Percentiles rank a stretch among this genome's conserved stretches.
Evolutionary conservation across 257 asterid species (phyloP).

Genomic region (Penstemon newberryi): DNA sequence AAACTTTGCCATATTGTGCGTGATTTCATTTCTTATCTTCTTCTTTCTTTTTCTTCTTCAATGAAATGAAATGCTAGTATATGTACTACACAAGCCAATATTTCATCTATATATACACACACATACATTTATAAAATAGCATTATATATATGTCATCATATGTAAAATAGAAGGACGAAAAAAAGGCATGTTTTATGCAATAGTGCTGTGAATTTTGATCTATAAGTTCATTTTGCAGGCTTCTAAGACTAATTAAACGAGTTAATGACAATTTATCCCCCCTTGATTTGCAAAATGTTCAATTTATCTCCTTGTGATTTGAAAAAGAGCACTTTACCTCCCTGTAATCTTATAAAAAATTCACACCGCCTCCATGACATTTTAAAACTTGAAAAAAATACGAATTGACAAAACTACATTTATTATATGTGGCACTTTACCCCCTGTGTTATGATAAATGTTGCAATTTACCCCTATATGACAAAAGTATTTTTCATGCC

Average conservation of each 20-base stretch:
- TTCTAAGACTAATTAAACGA: neutral
- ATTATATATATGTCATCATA: neutral
- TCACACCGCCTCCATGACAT: too few species aligned
- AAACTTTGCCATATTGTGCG: constrained; percentile 36
- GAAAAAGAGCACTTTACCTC: too few species aligned
- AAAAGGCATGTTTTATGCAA: constrained; percentile 48
- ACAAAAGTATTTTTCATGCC: too few species aligned
- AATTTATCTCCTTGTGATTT: too few species aligned
- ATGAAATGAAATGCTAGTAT: constrained; percentile 5
- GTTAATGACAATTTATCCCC: too few species aligned
- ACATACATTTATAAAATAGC: neutral
- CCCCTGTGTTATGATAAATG: too few species aligned
- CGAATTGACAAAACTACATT: too few species aligned
- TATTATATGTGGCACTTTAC: too few species aligned
- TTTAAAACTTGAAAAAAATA: too few species aligned
- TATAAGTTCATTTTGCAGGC: constrained; percentile 23
- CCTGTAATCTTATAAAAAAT: too few species aligned
- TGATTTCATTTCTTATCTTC: constrained; percentile 33
- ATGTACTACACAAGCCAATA: constrained; percentile 2
- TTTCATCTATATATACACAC: constrained; percentile 8
- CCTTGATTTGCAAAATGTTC: too few species aligned
- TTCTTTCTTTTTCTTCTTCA: constrained; percentile 1
- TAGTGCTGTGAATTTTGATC: constrained; percentile 18
- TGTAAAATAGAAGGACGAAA: constrained; percentile 1
- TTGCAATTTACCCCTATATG: too few species aligned